Base-by-base conservation (phyloP, 352 stramenopile species). In the Globisporangium middletonii region DNA sequence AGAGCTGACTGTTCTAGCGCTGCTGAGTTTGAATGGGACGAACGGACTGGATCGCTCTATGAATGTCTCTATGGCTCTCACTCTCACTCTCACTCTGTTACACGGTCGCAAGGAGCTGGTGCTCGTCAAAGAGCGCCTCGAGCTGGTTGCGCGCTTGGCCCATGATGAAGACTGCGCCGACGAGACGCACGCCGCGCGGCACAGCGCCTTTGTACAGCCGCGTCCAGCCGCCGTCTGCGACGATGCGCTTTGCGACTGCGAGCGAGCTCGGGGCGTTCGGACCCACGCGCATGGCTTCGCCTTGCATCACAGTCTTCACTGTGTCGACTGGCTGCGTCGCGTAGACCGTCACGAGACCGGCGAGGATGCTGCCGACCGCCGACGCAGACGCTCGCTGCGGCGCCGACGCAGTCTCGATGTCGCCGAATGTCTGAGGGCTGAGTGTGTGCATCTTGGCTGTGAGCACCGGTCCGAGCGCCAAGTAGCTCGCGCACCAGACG, bases 241-340 rank as follows among this genome's bases (percentile, higher is more conserved):
- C 86, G 37, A 94, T 78, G 27, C 72, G 68, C 27, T 54, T 57
- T 16, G 73, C 71, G 2, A 73, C 72, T 28, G 71, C 68, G 44
- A 80, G 57, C n/a, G 79, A 69, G 41, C 65, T 80, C 13, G 73
- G 64, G 1, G 74, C 60, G 13, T 65, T 67, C 33, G 66, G 57
- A 2, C 74, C 63, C 15, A 87, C 51, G 30, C 53, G 47, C 62
- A 91, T 67, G 16, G 81, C 80, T 53, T 94, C 79, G 35, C 84
- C 84, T 58, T 94, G 84, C 74, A 92, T 88, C 27, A 94, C 79
- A 0, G 83, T 94, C 72, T 94, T 94, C 55, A 94, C 58, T 13
- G 83, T 94, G 55, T 94, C 84, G 13, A 94, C 65, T 7, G 84
- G 84, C 67, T 94, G 84, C 50, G 81, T 94, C 35, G 63, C 80